phyloP scores from a whole-genome alignment of 31 red algal genomes.

The Odonthalia washingtoniensis region DNA sequence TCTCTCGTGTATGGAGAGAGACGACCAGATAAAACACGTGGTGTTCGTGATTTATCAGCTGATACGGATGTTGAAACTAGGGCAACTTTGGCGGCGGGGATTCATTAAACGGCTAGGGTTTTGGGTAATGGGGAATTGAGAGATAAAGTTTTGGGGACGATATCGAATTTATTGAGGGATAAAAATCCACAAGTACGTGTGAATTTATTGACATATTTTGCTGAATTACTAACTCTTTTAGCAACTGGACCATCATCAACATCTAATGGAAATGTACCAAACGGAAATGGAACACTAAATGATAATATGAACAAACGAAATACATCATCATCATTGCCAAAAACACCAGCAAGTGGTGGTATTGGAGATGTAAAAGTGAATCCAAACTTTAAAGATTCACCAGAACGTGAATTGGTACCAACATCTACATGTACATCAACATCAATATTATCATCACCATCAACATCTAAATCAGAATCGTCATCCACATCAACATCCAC shows the following conservation, averaged over 20 bases:
- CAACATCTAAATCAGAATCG: constrained; percentile 84
- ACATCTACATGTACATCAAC: constrained; percentile 68
- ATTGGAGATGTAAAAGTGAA: background rate
- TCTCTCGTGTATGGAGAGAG: constrained; percentile 67
- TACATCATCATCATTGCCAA: no score
- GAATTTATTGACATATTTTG: constrained; percentile 86
- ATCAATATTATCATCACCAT: constrained; percentile 82
- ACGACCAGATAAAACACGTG: constrained; percentile 80
- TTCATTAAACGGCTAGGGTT: constrained; percentile 77
- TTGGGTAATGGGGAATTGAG: constrained; percentile 76
- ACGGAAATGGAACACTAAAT: no score
- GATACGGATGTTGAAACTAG: constrained; percentile 91
- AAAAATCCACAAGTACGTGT: constrained; percentile 90
- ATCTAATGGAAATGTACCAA: no score
- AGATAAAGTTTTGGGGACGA: constrained; percentile 70
- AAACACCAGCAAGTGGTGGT: no score
- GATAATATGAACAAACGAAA: no score
- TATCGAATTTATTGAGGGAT: constrained; percentile 81
- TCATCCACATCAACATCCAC: constrained; percentile 76
- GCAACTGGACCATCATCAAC: constrained; percentile 55
- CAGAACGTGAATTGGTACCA: constrained; percentile 68
- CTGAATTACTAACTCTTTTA: constrained; percentile 65
- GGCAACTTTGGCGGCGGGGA: constrained; percentile 83
- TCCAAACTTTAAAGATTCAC: constrained; percentile 68
- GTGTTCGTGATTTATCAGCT: constrained; percentile 80